Evolutionary conservation across 2,329 filamentous ascomycete species (phyloP), one percentile per base, ranked within the genome.

Genomic region (Diplocarpon mali): DNA sequence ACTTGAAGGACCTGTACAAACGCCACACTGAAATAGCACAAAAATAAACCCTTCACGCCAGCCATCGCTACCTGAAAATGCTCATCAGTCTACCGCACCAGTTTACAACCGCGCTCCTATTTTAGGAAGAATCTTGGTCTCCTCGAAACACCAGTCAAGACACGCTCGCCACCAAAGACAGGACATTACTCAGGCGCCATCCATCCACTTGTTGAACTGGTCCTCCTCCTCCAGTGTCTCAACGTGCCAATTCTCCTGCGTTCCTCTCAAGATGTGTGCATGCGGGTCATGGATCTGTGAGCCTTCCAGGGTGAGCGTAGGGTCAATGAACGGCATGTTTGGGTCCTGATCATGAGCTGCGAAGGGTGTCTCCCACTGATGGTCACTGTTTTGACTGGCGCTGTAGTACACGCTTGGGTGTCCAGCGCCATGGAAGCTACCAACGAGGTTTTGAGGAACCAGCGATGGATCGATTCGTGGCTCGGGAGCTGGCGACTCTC

Each of bases 161-260:
- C n/a, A 17, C 31, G 11, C 28, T 24, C 15, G 5, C 15, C 15
- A 30, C 16, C 15, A 31, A 11, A 32, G 11, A 37, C 16, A 5
- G 37, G 11, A 12, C 31, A 24, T 17, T 35, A 38, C 40, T 42
- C 13, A 24, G 13, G 53, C 53, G 11, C 44, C 47, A 17, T 54
- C 52, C 52, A 60, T 56, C 60, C 60, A 62, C 32, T 59, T 60
- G 14, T 61, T 59, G 40, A 62, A 62, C 35, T 62, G 57, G 12
- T 49, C 53, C 20, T 55, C 56, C 14, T 46, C 49, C 40, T 60
- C 56, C 31, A 62, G 45, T 10, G 54, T 48, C 31, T 57, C 58
- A 32, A 59, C 51, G 14, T 61, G 57, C 60, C 60, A 62, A 29
- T 56, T 55, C 9, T 60, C 59, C 42, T 61, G 57, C 24, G 53